Conservation (phyloP, 2,329 filamentous ascomycete genomes). For the Rhinocladiella similis region DNA sequence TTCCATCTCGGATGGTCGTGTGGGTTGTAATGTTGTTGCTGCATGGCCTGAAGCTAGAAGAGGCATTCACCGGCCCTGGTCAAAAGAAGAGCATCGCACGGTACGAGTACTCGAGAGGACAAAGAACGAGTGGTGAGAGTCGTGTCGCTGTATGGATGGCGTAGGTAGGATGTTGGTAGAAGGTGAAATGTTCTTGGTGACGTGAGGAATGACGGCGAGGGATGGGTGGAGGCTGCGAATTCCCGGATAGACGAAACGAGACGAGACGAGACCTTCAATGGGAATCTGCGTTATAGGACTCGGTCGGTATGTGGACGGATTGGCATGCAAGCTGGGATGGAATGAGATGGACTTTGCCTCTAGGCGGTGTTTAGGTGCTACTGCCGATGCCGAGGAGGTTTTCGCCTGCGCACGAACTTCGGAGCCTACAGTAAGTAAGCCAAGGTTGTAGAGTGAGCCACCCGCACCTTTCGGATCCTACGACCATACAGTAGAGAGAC, state of each 20-base stretch:
- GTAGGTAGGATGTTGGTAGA: neutral
- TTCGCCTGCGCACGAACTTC: neutral
- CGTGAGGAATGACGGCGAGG: neutral
- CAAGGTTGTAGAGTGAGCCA: too few species aligned
- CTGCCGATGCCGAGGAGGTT: neutral
- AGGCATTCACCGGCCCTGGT: conserved; percentile 50
- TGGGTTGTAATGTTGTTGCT: conserved; percentile 30
- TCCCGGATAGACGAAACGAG: too few species aligned
- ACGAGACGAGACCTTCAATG: too few species aligned
- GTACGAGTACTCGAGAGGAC: too few species aligned
- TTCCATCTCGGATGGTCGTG: conserved; percentile 52
- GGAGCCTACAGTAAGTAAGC: neutral
- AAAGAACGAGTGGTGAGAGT: too few species aligned
- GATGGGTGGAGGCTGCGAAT: neutral
- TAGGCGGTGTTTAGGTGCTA: neutral
- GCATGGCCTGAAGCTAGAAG: conserved; percentile 58
- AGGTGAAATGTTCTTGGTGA: neutral
- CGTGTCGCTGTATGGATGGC: too few species aligned
- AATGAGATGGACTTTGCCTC: neutral
- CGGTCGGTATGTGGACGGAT: neutral
- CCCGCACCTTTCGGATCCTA: too few species aligned
- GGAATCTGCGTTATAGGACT: neutral
- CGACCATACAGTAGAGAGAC: too few species aligned
- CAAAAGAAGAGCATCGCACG: conserved; percentile 2
- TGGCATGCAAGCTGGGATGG: too few species aligned